phyloP scores from a whole-genome alignment of 768 basidiomycete species.

The Kwoniella pini region DNA sequence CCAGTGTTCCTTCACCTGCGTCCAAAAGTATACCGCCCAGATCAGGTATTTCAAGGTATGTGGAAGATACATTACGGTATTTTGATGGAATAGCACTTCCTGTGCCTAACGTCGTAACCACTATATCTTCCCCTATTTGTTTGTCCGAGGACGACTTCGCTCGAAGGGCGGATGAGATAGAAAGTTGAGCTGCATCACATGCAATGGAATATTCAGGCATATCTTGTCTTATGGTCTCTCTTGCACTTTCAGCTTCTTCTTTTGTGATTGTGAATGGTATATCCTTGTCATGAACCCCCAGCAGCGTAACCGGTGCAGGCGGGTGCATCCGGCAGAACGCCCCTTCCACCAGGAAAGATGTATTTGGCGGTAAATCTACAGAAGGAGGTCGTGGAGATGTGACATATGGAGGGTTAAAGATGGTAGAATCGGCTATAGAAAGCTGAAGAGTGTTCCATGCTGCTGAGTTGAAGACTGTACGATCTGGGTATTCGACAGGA shows the following conservation, averaged over 20 bases:
- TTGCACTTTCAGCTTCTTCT: conserved; percentile 51
- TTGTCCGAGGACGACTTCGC: background rate
- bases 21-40: conserved; percentile 80
- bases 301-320: conserved; percentile 11
- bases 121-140: conserved; percentile 63
- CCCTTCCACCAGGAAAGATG: conserved; percentile 56
- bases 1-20: conserved; percentile 88
- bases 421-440: conserved; percentile 66
- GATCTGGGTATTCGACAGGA: conserved; percentile 63
- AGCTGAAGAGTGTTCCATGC: conserved; percentile 73
- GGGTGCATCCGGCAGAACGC: conserved; percentile 42
- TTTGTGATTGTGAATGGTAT: conserved; percentile 20
- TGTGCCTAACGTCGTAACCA: conserved; percentile 78
- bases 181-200: conserved; percentile 56
- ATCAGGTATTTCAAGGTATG: conserved; percentile 71
- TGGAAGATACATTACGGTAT: conserved; percentile 78
- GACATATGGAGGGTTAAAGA: conserved; percentile 71
- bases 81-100: conserved; percentile 81
- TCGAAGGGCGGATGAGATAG: conserved; percentile 12
- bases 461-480: conserved; percentile 71
- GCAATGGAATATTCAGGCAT: conserved; percentile 55
- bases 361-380: conserved; percentile 60
- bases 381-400: conserved; percentile 54
- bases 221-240: conserved; percentile 50
- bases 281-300: conserved; percentile 28